Evolutionary conservation across 176 grass and related monocot species (phyloP).

Genomic region (Musa beccarii): DNA sequence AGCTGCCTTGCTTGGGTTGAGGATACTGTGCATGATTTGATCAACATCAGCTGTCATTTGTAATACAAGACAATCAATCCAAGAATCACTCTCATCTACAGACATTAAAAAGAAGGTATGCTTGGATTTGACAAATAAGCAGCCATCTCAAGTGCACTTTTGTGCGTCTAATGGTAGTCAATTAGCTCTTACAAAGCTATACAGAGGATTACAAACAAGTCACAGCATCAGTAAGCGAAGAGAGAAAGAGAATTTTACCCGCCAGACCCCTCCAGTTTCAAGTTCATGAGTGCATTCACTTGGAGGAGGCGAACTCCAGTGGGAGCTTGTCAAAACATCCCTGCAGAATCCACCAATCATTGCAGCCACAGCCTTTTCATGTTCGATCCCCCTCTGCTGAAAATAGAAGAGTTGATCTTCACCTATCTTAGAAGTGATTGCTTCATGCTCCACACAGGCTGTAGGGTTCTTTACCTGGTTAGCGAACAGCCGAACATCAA

Average conservation of each 20-base stretch:
- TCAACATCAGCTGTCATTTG: too few species aligned
- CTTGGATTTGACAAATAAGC: too few species aligned
- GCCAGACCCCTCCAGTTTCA: constrained; percentile 92
- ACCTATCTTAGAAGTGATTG: constrained; percentile 96
- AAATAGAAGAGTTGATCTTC: constrained; percentile 99
- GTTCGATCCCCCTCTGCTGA: constrained; percentile 89
- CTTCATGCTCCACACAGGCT: constrained; percentile 78
- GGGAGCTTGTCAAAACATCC: constrained; percentile 78
- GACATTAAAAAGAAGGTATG: too few species aligned
- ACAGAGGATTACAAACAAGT: not conserved
- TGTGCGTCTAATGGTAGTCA: too few species aligned
- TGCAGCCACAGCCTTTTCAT: constrained; percentile 86
- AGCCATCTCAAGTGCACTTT: too few species aligned
- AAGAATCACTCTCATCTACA: too few species aligned
- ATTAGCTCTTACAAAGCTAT: not conserved
- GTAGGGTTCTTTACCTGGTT: constrained; percentile 73
- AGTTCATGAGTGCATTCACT: constrained; percentile 87
- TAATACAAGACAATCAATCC: too few species aligned
- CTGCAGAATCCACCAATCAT: constrained; percentile 98
- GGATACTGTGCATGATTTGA: too few species aligned
- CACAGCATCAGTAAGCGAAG: not conserved
- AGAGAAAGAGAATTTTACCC: constrained; percentile 38
- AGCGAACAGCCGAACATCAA: not conserved
- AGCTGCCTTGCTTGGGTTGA: too few species aligned
- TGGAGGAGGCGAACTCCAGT: constrained; percentile 78